Conservation (phyloP, 352 stramenopile species). For the Pelagophyceae sp. region DNA sequence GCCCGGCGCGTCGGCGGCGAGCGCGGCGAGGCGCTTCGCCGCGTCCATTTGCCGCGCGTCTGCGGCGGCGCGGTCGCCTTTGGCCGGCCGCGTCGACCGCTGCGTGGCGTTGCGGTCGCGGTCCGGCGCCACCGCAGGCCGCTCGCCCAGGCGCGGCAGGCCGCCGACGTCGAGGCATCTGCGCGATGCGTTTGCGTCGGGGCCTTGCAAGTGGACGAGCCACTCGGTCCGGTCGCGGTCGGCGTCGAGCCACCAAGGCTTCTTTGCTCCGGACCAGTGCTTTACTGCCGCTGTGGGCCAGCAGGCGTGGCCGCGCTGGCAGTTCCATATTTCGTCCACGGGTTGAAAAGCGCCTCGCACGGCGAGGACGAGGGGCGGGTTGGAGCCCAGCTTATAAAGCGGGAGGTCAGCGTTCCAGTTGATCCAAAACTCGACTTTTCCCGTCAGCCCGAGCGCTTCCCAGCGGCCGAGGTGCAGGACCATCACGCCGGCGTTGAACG, state of each 20-base stretch:
- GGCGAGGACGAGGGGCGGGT: constrained; percentile 20
- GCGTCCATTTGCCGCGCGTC: not conserved
- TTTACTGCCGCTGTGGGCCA: not conserved
- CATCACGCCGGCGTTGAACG: constrained; percentile 17
- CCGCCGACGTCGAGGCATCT: not conserved
- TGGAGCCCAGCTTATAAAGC: constrained; percentile 18
- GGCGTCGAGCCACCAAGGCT: constrained; percentile 6
- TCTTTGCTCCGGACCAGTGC: constrained; percentile 11
- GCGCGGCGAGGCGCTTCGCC: not conserved
- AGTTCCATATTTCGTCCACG: constrained; percentile 12
- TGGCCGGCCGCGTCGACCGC: not conserved
- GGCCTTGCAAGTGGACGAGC: not conserved
- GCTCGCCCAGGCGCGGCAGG: not conserved
- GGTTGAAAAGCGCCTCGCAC: constrained; percentile 5
- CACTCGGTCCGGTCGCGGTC: not conserved
- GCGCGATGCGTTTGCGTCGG: not conserved
- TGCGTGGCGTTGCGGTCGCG: not conserved
- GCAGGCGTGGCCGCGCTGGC: constrained; percentile 13
- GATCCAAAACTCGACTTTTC: constrained; percentile 11
- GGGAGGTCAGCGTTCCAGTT: not conserved
- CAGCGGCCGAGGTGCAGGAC: constrained; percentile 9
- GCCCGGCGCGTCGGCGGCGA: not conserved
- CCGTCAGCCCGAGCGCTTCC: not conserved
- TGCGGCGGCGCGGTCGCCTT: not conserved
- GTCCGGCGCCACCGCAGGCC: no score